These are phyloP conservation scores for Xylaria bambusicola DNA, from an alignment of 495 filamentous ascomycete genomes.

Conservation along the genomic window DNA sequence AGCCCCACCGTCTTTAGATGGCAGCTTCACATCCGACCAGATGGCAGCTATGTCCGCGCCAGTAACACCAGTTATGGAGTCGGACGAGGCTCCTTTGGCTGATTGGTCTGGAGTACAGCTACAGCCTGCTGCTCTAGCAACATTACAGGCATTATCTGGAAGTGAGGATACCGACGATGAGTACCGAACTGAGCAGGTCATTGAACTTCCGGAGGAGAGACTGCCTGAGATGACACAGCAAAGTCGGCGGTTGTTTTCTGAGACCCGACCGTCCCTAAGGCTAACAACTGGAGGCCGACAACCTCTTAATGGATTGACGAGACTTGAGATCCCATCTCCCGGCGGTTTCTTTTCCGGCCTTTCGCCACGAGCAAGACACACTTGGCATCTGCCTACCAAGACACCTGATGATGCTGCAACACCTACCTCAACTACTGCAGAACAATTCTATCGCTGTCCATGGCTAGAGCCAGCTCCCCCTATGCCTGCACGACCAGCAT, in stretches of 20 bases:
- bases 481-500: constrained; percentile 33
- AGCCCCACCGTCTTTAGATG: constrained; percentile 84
- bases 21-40: constrained; percentile 83
- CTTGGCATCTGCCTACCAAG: constrained; percentile 63
- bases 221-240: constrained; percentile 43
- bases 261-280: constrained; percentile 30
- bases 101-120: constrained; percentile 70
- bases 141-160: constrained; percentile 71
- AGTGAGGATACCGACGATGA: constrained; percentile 51
- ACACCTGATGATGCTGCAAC: constrained; percentile 48
- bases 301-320: constrained; percentile 58
- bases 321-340: constrained; percentile 82
- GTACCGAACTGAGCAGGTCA: constrained; percentile 53
- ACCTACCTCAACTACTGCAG: constrained; percentile 76
- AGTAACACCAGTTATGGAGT: constrained; percentile 72
- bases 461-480: constrained; percentile 52
- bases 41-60: constrained; percentile 76
- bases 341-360: constrained; percentile 89
- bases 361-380: constrained; percentile 67
- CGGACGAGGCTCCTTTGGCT: constrained; percentile 47
- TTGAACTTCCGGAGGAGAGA: constrained; percentile 47
- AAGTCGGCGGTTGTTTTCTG: constrained; percentile 41
- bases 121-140: constrained; percentile 74
- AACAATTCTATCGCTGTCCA: constrained; percentile 80
- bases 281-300: constrained; percentile 46